phyloP scores from a whole-genome alignment of 768 basidiomycete genomes.

The Serendipita indica region DNA sequence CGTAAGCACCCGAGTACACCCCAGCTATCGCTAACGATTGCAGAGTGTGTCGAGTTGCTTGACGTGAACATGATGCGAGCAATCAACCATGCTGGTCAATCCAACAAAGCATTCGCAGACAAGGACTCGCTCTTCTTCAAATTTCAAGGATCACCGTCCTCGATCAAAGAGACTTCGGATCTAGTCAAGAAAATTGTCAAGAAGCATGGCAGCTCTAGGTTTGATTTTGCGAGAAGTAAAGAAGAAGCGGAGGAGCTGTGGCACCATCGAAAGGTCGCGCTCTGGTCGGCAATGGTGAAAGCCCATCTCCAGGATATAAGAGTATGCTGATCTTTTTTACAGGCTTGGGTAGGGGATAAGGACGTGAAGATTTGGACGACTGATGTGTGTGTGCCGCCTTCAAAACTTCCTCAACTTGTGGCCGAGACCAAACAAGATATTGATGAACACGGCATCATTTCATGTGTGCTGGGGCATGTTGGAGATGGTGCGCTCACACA shows the following conservation, averaged over 20 bases:
- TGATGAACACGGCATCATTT: conserved; percentile 35
- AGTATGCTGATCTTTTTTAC: not conserved
- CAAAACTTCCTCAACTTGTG: conserved; percentile 51
- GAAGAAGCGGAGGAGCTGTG: conserved; percentile 66
- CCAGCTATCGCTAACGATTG: too few species aligned
- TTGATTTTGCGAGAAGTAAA: conserved; percentile 59
- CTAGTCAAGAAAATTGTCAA: conserved; percentile 47
- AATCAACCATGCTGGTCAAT: conserved; percentile 48
- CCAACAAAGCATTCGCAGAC: conserved; percentile 44
- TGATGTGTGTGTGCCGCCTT: conserved; percentile 76
- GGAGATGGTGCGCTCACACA: conserved; percentile 51
- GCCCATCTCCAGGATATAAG: conserved; percentile 34
- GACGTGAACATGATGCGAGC: conserved; percentile 74
- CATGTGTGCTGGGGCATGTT: conserved; percentile 71
- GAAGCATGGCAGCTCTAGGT: conserved; percentile 50
- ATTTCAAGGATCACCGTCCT: conserved; percentile 58
- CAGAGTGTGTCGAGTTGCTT: conserved; percentile 79
- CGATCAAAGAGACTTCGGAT: conserved; percentile 43
- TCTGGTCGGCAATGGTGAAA: conserved; percentile 59
- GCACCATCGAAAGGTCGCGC: conserved; percentile 73
- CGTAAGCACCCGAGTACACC: conserved; percentile 47
- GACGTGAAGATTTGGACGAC: conserved; percentile 63
- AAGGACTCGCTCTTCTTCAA: conserved; percentile 83
- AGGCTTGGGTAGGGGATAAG: not conserved
- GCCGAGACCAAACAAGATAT: conserved; percentile 72